Conservation (phyloP, 2,329 filamentous ascomycete genomes). For the Periconia macrospinosa region DNA sequence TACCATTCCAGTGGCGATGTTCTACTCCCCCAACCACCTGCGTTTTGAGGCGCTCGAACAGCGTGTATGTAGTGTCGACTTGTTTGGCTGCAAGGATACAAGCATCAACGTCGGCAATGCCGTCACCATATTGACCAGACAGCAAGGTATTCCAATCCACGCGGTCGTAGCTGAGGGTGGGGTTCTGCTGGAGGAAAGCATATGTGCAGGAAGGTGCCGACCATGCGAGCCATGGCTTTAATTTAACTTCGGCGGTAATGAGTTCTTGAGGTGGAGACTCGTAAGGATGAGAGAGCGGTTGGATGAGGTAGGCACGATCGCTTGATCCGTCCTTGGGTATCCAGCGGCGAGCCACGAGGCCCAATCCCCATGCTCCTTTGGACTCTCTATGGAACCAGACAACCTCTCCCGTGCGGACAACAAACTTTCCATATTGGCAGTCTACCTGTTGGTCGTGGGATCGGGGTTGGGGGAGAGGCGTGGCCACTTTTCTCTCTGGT, state of each 20-base stretch:
- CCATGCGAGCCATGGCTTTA: slow-evolving; percentile 63
- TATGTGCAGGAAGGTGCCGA: slow-evolving; percentile 57
- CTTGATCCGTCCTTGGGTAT: slow-evolving; percentile 31
- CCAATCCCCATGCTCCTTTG: slow-evolving; percentile 56
- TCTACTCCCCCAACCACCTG: slow-evolving; percentile 42
- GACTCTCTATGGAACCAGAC: slow-evolving; percentile 58
- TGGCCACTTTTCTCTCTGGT: slow-evolving; percentile 30
- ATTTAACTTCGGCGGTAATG: slow-evolving; percentile 46
- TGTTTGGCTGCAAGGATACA: slow-evolving; percentile 61
- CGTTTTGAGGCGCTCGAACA: slow-evolving; percentile 52
- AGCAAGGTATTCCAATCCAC: slow-evolving; percentile 55
- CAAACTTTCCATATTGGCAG: slow-evolving; percentile 49
- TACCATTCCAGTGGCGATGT: slow-evolving; percentile 54
- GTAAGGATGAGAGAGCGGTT: slow-evolving; percentile 53
- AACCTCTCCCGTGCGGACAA: slow-evolving; percentile 58
- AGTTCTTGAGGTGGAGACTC: slow-evolving; percentile 44
- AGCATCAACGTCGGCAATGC: slow-evolving; percentile 58
- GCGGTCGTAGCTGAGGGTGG: slow-evolving; percentile 49
- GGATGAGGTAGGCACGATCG: slow-evolving; percentile 46
- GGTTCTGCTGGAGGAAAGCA: slow-evolving; percentile 44
- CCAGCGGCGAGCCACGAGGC: slow-evolving; percentile 54
- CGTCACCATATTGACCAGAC: slow-evolving; percentile 49
- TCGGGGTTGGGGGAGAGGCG: slow-evolving; percentile 45
- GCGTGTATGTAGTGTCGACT: slow-evolving; percentile 59
- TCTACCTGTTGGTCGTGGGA: slow-evolving; percentile 55